A percentile compares a stretch with the other conserved stretches of the same genome.
Evolutionary conservation across 331 rosid species (phyloP).

Genomic region (Arachis monticola): DNA sequence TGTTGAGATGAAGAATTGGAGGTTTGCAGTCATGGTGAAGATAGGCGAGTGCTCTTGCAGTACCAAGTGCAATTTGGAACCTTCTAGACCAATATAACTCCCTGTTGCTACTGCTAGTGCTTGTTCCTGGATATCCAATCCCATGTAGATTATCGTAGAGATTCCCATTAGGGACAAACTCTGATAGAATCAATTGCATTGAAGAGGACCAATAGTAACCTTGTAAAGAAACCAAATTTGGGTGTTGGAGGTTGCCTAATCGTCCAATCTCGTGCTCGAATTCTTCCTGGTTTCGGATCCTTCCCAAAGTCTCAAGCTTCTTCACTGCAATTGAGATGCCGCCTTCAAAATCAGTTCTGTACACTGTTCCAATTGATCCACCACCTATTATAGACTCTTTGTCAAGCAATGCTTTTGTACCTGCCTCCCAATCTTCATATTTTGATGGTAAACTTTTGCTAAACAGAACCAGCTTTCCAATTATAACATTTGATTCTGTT

Average conservation of each 20-base stretch:
- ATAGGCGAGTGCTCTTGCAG: conserved; percentile 85
- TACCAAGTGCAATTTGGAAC: conserved; percentile 85
- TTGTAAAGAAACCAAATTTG: conserved; percentile 80
- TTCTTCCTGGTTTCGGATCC: conserved; percentile 91
- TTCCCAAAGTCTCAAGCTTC: conserved; percentile 91
- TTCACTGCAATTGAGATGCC: conserved; percentile 95
- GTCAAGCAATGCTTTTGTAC: conserved; percentile 92
- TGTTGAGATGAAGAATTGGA: conserved; percentile 95
- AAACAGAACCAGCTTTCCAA: conserved; percentile 95
- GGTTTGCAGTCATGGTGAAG: conserved; percentile 98
- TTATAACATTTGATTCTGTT: conserved; percentile 75
- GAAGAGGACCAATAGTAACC: conserved; percentile 97
- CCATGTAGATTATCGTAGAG: conserved; percentile 89
- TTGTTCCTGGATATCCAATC: conserved; percentile 73
- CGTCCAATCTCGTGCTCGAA: conserved; percentile 93
- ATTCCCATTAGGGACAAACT: conserved; percentile 85
- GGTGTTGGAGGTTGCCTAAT: conserved; percentile 76
- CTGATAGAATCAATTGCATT: conserved; percentile 91
- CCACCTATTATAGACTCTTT: conserved; percentile 91
- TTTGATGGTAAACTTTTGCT: conserved; percentile 93
- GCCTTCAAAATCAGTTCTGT: conserved; percentile 81
- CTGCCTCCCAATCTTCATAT: conserved; percentile 99
- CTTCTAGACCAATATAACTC: conserved; percentile 81
- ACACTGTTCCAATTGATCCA: conserved; percentile 91
- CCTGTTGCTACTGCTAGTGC: conserved; percentile 71